Conservation (phyloP, 495 filamentous ascomycete species). For the Neurospora sp. region DNA sequence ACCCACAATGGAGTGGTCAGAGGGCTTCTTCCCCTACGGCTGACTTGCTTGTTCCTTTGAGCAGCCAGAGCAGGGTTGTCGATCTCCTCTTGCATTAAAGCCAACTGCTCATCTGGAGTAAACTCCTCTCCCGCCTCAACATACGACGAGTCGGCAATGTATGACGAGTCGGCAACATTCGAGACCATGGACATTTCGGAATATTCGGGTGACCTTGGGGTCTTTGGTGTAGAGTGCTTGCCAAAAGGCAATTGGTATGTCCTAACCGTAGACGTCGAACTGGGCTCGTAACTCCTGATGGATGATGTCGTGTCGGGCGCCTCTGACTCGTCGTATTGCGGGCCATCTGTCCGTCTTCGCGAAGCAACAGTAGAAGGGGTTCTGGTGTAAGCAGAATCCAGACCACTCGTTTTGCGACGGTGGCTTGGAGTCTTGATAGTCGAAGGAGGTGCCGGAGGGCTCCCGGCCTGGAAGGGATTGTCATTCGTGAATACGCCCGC, state of each 20-base stretch:
- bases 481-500: constrained; percentile 69
- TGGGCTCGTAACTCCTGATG: neutral
- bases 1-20: constrained; percentile 50
- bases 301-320: constrained; percentile 12
- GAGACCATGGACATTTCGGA: neutral
- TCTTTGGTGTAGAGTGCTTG: neutral
- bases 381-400: constrained; percentile 13
- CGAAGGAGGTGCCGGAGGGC: constrained; percentile 26
- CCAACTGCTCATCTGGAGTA: constrained; percentile 78
- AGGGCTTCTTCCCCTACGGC: constrained; percentile 11
- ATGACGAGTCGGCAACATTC: neutral
- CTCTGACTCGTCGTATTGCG: constrained; percentile 12
- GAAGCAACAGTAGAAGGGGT: constrained; percentile 16
- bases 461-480: constrained; percentile 90
- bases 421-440: constrained; percentile 30
- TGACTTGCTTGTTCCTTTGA: constrained; percentile 10
- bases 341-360: constrained; percentile 27
- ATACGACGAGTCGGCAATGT: constrained; percentile 10
- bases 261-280: neutral
- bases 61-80: constrained; percentile 21
- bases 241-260: neutral
- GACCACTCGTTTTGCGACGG: constrained; percentile 27
- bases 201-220: neutral
- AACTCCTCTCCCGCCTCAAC: constrained; percentile 78
- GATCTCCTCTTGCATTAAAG: constrained; percentile 53